These are phyloP conservation scores for Yamadazyma dendronema DNA, from an alignment of 1,139 yeast species.

Conservation along the genomic window DNA sequence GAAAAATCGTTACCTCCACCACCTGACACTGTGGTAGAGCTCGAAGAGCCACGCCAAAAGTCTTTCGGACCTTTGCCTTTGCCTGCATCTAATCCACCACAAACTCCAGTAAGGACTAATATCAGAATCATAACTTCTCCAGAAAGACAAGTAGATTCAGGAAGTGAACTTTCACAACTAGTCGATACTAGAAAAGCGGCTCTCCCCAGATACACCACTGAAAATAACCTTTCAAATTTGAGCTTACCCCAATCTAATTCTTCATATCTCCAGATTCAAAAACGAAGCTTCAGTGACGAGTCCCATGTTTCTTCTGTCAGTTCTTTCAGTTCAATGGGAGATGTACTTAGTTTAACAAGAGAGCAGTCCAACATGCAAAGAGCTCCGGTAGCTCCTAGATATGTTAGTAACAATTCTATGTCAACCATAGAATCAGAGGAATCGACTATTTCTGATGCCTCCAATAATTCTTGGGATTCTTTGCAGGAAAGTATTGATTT, in stretches of 20 bases:
- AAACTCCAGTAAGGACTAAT: conserved; percentile 8
- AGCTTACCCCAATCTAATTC: conserved; percentile 4
- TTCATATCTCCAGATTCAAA: conserved; percentile 21
- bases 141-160: conserved; percentile 1
- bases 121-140: conserved; percentile 7
- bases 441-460: conserved; percentile 11
- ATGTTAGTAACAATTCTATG: conserved; percentile 7
- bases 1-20: conserved; percentile 17
- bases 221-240: conserved; percentile 11
- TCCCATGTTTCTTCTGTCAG: conserved; percentile 39
- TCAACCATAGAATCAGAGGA: conserved; percentile 7
- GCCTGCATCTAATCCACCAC: conserved; percentile 1
- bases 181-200: conserved; percentile 6
- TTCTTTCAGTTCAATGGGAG: conserved; percentile 38
- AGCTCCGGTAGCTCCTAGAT: conserved; percentile 4
- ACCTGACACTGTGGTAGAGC: conserved; percentile 2
- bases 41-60: not conserved
- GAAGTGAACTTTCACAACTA: conserved; percentile 6
- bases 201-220: conserved; percentile 15
- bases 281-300: conserved; percentile 39
- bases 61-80: not conserved
- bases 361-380: conserved; percentile 4
- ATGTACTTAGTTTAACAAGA: conserved; percentile 23
- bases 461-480: conserved; percentile 33
- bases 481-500: conserved; percentile 35